Evolutionary conservation across 2,329 filamentous ascomycete species (phyloP), one percentile per base, ranked within the genome.

Genomic region (Pezicula neosporulosa): DNA sequence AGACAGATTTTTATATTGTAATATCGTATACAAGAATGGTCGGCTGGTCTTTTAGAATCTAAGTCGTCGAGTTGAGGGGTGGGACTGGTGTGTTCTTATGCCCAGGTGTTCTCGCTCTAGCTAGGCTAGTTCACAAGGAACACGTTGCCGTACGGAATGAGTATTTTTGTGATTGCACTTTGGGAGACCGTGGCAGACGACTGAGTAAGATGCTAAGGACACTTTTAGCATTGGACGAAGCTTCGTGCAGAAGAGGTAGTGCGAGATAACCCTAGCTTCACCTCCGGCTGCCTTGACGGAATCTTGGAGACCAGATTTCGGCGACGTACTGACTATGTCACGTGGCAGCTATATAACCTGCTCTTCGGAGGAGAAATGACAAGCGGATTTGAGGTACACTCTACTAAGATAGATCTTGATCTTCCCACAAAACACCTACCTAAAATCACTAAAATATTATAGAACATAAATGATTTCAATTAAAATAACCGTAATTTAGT

Each of bases 141-240:
- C 63, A 65, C 63, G 60, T 65, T 64, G 58, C 60, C 51, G 47
- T 45, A 50, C 38, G 46, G 24, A 9, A 47, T 33, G 30, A 33
- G 30, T 10, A 33, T 33, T 33, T 10, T 10, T 33, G 12, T 33
- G 30, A 13, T 13, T 33, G 30, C 12, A 13, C 30, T 33, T 33
- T 33, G 30, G 30, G 30, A 33, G 30, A 13, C 12, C 30, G 30
- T 33, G 30, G 30, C 30, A 7, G 30, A 33, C 4, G 30, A 33
- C 30, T 10, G 30, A 33, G 30, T 33, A 30, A 35, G 21, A 42
- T 19, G 28, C 52, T 48, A 47, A 51, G 44, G 47, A 45, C 41
- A 54, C 48, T 61, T 56, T 59, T 60, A 55, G 58, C 57, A 60
- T 56, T 47, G 50, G 43, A 39, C 36, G 46, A 24, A 19, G 44